Evolutionary conservation across 139 green algal genomes (phyloP), one percentile per base, ranked within the genome.

Genomic region (Marvania coccoides): DNA sequence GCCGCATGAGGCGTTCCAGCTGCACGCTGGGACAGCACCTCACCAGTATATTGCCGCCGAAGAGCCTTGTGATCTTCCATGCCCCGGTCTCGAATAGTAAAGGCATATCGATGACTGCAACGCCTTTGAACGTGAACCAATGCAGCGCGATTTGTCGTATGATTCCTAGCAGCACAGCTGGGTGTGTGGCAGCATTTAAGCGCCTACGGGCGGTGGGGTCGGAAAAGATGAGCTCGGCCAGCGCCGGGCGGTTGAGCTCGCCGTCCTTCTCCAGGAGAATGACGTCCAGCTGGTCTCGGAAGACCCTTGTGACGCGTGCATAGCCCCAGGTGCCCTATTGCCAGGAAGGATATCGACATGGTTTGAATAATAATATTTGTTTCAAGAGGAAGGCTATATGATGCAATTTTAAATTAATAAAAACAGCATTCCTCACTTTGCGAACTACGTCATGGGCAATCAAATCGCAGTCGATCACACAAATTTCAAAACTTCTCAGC

Each of bases 71-170:
- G 12, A 84, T 23, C 28, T 51, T 58, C 31, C 81, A 46, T 9
- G 66, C 66, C 0, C 79, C 77, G 6, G 80, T 89, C 64, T 95
- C 89, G 63, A 95, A 93, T 7, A 95, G 80, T 38, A 95, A 74
- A 0, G 89, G 89, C 85, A 93, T 91, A 66, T 95, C 89, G 2
- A 95, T 58, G 0, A 86, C 80, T 75, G 87, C 73, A 0, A 82
- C 19, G 13, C 39, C 58, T 2, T 60, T 65, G 61, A 64, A 82
- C 0, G 3, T 30, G 1, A 88, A 35, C 83, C 83, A 91, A 36
- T 63, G 15, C 6, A 26, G 0, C 3, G 84, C 7, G 14, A 95
- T 31, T 29, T 79, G 61, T 9, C 34, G 38, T 1, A 77, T 29
- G 9, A 93, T 57, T 33, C 76, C 72, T n/a, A 84, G 1, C 1